Evolutionary conservation across 2,329 filamentous ascomycete species (phyloP).

Genomic region (Monosporascus sp.): DNA sequence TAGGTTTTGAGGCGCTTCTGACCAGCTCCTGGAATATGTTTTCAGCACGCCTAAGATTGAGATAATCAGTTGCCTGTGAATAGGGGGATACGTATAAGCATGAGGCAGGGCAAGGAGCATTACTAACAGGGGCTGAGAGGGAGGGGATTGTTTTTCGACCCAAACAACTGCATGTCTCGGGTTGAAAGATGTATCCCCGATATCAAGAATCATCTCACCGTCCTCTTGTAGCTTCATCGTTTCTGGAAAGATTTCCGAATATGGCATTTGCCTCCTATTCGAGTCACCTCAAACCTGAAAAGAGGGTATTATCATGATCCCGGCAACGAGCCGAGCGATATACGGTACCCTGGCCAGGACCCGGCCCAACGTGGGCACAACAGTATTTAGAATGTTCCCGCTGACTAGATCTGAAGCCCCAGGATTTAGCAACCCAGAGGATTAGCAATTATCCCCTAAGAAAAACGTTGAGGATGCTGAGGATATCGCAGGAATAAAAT

Average conservation of each 20-base stretch:
- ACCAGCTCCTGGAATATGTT: conserved; percentile 44
- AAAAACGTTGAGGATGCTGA: neutral
- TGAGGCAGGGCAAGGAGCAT: conserved; percentile 6
- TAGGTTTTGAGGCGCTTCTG: conserved; percentile 45
- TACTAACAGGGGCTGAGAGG: conserved; percentile 23
- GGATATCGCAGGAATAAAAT: neutral
- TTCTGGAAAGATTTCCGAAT: neutral
- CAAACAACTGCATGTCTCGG: conserved; percentile 25
- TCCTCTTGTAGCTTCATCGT: neutral
- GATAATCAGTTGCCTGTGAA: conserved; percentile 10
- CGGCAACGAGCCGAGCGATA: neutral
- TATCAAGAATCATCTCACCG: conserved; percentile 8
- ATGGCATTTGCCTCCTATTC: neutral
- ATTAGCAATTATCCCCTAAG: too few relatives aligned
- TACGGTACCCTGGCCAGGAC: neutral
- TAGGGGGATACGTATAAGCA: neutral
- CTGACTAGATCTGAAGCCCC: too few relatives aligned
- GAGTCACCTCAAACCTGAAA: neutral
- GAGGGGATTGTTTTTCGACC: conserved; percentile 23
- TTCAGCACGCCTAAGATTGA: conserved; percentile 26
- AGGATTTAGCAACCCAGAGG: too few relatives aligned
- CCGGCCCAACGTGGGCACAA: too few relatives aligned
- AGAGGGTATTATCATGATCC: neutral
- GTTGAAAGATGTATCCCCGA: conserved; percentile 24
- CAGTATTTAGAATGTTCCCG: too few relatives aligned